Evolutionary conservation across 2,329 filamentous ascomycete species (phyloP), one percentile per base, ranked within the genome.

Genomic region (Sporothrix phasma): DNA sequence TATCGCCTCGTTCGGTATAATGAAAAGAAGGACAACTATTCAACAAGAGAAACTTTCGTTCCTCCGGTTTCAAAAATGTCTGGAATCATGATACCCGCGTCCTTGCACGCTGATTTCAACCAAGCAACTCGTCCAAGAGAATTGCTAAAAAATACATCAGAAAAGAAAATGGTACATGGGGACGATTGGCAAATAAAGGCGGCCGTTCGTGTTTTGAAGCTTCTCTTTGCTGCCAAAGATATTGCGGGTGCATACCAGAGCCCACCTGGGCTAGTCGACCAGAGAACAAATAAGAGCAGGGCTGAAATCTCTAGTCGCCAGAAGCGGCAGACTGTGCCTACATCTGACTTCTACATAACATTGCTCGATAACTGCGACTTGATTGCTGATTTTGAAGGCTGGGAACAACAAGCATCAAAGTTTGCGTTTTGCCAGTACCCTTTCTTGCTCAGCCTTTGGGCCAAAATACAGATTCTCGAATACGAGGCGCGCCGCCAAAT

Each of bases 401-500:
- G 92, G 92, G 92, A 96, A 72, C 82, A 84, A 4, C 87, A 83
- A 81, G 82, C 61, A 81, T 82, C 22, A 90, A 86, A 68, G n/a
- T 96, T 96, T 72, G 84, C 89, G 0, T 96, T 97, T 72, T 96
- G 92, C 72, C 90, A 96, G 72, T 96, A 95, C 70, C 91, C 92
- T 0, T 95, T 96, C 71, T 87, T 96, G 69, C 80, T 97, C 46
- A 96, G 91, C 67, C 92, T 97, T 68, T 92, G 90, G 79, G 88
- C 92, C 31, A 97, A 97, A 75, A 96, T 94, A 65, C 88, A 88
- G 68, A 93, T 96, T 54, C 79, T 96, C 70, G 91, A 96, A 71
- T 84, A 95, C 70, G 92, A 97, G 74, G 90, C 91, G 7, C 85
- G 87, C 67, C 84, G 92, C 7, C 91, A 96, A 74, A 96, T 96